Evolutionary conservation across 192 early-diverging fungal species (phyloP).

Genomic region (Coemansia sp.): DNA sequence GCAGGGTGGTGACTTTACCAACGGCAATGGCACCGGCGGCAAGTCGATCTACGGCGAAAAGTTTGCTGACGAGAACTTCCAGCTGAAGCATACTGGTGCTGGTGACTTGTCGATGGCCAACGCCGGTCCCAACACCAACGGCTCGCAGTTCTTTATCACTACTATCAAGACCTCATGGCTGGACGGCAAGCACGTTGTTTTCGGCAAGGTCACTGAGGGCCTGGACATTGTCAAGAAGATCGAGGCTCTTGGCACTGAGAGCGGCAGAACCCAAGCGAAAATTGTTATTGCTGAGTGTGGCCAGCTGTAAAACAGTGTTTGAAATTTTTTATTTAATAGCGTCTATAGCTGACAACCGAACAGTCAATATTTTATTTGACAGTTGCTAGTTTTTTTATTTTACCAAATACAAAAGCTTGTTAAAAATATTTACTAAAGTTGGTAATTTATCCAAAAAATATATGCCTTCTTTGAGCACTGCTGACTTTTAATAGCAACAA

Average conservation of each 20-base stretch:
- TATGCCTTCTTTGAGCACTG: too few relatives aligned
- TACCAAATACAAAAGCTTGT: too few relatives aligned
- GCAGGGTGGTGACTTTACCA: slow-evolving; percentile 88
- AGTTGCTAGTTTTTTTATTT: too few relatives aligned
- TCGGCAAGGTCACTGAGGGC: slow-evolving; percentile 75
- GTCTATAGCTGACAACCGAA: slow-evolving; percentile 8
- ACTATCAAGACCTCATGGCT: slow-evolving; percentile 71
- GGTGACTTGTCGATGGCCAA: slow-evolving; percentile 81
- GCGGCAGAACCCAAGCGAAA: slow-evolving; percentile 59
- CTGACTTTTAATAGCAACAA: too few relatives aligned
- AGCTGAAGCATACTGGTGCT: slow-evolving; percentile 64
- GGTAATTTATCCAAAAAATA: too few relatives aligned
- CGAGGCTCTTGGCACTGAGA: slow-evolving; percentile 61
- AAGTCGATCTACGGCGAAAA: slow-evolving; percentile 80
- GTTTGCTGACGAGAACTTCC: slow-evolving; percentile 79
- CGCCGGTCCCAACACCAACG: slow-evolving; percentile 74
- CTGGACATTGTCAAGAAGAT: slow-evolving; percentile 77
- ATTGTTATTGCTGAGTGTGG: slow-evolving; percentile 70
- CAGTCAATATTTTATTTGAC: too few relatives aligned
- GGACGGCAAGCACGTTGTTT: slow-evolving; percentile 77
- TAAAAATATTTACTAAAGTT: too few relatives aligned
- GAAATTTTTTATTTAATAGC: background rate
- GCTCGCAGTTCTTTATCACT: slow-evolving; percentile 83
- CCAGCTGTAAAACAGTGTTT: slow-evolving; percentile 43
- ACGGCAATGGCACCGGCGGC: slow-evolving; percentile 77